phyloP scores from a whole-genome alignment of 2,329 filamentous ascomycete genomes.

The Pyricularia grisea region DNA sequence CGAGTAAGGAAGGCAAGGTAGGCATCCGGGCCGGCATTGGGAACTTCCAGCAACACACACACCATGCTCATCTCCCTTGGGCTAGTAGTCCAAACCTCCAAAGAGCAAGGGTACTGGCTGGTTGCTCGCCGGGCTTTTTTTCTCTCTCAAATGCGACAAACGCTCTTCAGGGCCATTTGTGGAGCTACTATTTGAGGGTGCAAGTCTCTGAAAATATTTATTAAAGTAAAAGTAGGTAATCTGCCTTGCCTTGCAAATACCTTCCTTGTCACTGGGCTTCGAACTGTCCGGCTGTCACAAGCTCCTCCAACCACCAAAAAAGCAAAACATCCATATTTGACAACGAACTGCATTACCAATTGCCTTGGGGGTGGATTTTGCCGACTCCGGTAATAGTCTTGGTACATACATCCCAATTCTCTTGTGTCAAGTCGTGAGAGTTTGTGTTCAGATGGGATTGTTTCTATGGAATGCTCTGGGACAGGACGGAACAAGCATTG shows the following conservation, averaged over 20 bases:
- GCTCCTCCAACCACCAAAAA: neutral
- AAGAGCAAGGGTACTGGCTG: neutral
- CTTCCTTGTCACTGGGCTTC: neutral
- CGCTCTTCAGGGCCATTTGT: neutral
- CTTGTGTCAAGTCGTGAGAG: neutral
- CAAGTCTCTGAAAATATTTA: neutral
- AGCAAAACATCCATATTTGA: neutral
- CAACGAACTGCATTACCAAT: neutral
- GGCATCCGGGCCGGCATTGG: neutral
- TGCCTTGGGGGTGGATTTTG: neutral
- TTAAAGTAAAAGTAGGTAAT: no score
- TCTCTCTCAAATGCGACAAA: neutral
- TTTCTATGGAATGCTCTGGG: neutral
- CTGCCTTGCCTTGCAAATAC: neutral
- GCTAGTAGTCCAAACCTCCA: neutral
- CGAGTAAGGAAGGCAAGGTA: neutral
- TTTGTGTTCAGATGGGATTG: neutral
- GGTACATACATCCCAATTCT: neutral
- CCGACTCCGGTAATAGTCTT: neutral
- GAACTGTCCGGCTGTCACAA: neutral
- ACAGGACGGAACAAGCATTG: neutral
- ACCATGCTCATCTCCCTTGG: neutral
- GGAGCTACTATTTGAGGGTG: neutral
- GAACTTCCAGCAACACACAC: neutral
- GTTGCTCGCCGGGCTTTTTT: neutral